Evolutionary conservation across 2,329 filamentous ascomycete genomes (phyloP), one percentile per base, ranked within the genome.

Genomic region (Trichophyton simii): DNA sequence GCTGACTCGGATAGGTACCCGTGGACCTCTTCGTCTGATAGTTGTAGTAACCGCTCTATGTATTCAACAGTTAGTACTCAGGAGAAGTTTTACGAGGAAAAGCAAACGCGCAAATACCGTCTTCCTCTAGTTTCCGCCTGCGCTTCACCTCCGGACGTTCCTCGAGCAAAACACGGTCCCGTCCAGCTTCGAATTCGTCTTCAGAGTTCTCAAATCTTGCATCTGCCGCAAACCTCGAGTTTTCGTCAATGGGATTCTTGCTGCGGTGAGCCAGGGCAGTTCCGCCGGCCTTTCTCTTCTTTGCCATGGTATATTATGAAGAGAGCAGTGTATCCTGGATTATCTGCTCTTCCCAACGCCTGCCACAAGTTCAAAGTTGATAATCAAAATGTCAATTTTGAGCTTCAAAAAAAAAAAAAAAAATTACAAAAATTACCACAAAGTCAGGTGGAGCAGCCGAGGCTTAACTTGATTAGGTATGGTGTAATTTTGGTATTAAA

Each of bases 121-220:
- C 83, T 69, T 92, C 87, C 62, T 85, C 79, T 62, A 81, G 75
- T 67, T 85, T 87, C 68, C 87, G 84, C 69, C 86, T 81, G 66
- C 89, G 85, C 77, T 96, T 96, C 34, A 85, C 85, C 44, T 84
- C 82, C 13, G 87, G 89, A 38, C 82, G 87, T 66, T 96, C 90
- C 34, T 95, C 89, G 42, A 99, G 81, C 69, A 92, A 75, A 65
- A 99, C 85, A 70, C 89, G 87, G 75, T 99, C 94, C 66, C 88
- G 84, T 65, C 91, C 87, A 63, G 91, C 79, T 69, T 92, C 89
- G 72, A 96, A 95, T 72, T 96, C 90, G 73, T 99, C 94, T 73
- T 96, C 90, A 0, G 91, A 95, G 72, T 96, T 87, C 66, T 91
- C 89, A 67, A 99, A 87, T 75, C 95, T 90, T 73, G 92, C 86